Evolutionary conservation across 2,329 filamentous ascomycete species (phyloP).

Genomic region (Fusarium stilboides): DNA sequence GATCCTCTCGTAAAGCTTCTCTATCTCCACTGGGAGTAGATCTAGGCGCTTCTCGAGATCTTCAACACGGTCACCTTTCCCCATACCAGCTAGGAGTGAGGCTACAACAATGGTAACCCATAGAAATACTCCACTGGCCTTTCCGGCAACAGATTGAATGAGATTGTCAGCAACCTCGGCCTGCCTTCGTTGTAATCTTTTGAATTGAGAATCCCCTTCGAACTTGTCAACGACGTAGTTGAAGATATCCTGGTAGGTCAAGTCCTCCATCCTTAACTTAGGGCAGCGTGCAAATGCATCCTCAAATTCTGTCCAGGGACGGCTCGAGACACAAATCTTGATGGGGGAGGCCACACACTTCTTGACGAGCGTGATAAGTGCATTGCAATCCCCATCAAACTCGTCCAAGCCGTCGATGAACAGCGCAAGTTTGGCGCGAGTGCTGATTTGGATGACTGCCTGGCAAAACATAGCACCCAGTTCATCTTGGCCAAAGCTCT

Average conservation of each 20-base stretch:
- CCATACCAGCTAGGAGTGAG: slow-evolving; percentile 7
- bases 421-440: neutral
- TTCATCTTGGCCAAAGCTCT: neutral
- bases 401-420: slow-evolving; percentile 32
- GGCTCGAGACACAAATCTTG: slow-evolving; percentile 18
- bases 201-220: neutral
- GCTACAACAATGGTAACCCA: slow-evolving; percentile 25
- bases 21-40: neutral
- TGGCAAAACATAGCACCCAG: slow-evolving; percentile 10
- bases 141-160: neutral
- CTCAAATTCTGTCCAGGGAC: slow-evolving; percentile 25
- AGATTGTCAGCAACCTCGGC: accelerated
- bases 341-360: neutral
- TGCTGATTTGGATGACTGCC: neutral
- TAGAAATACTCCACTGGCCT: slow-evolving; percentile 6
- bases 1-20: neutral
- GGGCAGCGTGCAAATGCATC: slow-evolving; percentile 2
- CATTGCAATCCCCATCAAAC: slow-evolving; percentile 5
- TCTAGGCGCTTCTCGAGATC: slow-evolving; percentile 1
- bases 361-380: neutral
- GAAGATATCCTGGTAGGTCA: slow-evolving; percentile 8
- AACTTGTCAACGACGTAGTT: neutral
- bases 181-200: neutral
- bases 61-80: slow-evolving; percentile 2
- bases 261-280: neutral